Evolutionary conservation across 2,329 filamentous ascomycete genomes (phyloP).

Genomic region (Trichoderma koningii): DNA sequence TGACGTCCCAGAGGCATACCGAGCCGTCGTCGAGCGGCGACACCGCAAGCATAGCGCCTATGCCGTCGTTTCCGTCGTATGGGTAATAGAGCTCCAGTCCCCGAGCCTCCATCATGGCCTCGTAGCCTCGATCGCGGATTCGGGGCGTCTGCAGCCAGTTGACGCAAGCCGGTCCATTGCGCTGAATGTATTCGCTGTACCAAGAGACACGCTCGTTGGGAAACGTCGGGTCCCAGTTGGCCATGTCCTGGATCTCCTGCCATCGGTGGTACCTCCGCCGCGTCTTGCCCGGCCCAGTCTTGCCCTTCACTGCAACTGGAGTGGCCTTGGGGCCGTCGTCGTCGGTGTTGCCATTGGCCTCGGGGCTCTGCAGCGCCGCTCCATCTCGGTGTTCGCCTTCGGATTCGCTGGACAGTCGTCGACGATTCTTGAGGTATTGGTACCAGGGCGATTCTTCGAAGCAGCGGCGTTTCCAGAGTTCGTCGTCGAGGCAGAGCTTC

Average conservation of each 20-base stretch:
- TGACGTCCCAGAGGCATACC: slow-evolving; percentile 82
- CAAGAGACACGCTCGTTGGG: slow-evolving; percentile 72
- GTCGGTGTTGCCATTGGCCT: slow-evolving; percentile 31
- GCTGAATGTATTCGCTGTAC: slow-evolving; percentile 87
- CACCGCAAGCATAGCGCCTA: slow-evolving; percentile 59
- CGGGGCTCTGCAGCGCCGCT: slow-evolving; percentile 36
- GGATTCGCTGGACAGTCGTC: slow-evolving; percentile 37
- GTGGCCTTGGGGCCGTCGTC: slow-evolving; percentile 5
- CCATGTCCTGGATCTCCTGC: slow-evolving; percentile 56
- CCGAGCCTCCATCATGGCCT: slow-evolving; percentile 64
- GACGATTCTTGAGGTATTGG: slow-evolving; percentile 55
- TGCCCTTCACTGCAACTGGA: neutral
- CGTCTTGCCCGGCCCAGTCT: neutral
- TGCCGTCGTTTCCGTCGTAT: slow-evolving; percentile 51
- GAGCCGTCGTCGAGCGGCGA: slow-evolving; percentile 84
- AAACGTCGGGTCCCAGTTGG: slow-evolving; percentile 82
- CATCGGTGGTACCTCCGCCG: slow-evolving; percentile 28
- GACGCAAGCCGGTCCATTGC: slow-evolving; percentile 71
- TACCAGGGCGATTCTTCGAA: slow-evolving; percentile 71
- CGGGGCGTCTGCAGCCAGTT: slow-evolving; percentile 74
- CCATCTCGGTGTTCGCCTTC: slow-evolving; percentile 34
- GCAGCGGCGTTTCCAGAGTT: slow-evolving; percentile 74
- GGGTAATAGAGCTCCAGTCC: slow-evolving; percentile 69
- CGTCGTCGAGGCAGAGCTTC: slow-evolving; percentile 69
- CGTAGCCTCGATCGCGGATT: slow-evolving; percentile 44